Conservation (phyloP, 495 filamentous ascomycete genomes). For the Aspergillus ostianus region DNA sequence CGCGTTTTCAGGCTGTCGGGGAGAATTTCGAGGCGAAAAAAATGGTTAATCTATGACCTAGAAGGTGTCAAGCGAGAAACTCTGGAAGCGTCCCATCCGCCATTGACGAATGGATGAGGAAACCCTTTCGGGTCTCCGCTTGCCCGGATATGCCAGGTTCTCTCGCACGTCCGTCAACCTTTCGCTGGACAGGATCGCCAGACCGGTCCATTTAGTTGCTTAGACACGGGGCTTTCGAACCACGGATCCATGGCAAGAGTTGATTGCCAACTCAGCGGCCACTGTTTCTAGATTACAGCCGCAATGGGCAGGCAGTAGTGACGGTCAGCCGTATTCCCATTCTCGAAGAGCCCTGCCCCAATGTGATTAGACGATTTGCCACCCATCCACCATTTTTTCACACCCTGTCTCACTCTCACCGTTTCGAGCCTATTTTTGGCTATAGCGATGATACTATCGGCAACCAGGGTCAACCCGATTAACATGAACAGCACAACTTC, state of each 20-base stretch:
- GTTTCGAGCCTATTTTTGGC: constrained; percentile 21
- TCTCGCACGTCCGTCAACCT: constrained; percentile 8
- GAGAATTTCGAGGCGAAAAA: constrained; percentile 26
- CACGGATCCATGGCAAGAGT: constrained; percentile 32
- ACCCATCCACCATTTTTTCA: constrained; percentile 31
- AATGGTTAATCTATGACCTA: constrained; percentile 20
- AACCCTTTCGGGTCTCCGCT: constrained; percentile 17
- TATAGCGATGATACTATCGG: constrained; percentile 25
- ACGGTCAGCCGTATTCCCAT: constrained; percentile 15
- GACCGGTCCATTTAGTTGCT: constrained; percentile 23
- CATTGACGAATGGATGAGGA: constrained; percentile 20
- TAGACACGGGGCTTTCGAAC: constrained; percentile 18
- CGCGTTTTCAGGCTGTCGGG: constrained; percentile 29
- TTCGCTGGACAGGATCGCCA: constrained; percentile 29
- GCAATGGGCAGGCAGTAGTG: constrained; percentile 23
- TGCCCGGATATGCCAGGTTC: constrained; percentile 18
- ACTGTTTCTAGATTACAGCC: constrained; percentile 25
- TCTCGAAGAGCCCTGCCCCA: constrained; percentile 26
- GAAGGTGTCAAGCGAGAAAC: constrained; percentile 10
- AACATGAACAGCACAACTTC: constrained; percentile 17
- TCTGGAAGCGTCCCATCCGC: constrained; percentile 8
- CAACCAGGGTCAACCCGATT: constrained; percentile 35
- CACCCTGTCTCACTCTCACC: constrained; percentile 31
- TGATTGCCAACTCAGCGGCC: constrained; percentile 40
- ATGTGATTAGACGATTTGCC: constrained; percentile 31